Conservation (phyloP, 805 yeast genomes). For the Ogataea siamensis region DNA sequence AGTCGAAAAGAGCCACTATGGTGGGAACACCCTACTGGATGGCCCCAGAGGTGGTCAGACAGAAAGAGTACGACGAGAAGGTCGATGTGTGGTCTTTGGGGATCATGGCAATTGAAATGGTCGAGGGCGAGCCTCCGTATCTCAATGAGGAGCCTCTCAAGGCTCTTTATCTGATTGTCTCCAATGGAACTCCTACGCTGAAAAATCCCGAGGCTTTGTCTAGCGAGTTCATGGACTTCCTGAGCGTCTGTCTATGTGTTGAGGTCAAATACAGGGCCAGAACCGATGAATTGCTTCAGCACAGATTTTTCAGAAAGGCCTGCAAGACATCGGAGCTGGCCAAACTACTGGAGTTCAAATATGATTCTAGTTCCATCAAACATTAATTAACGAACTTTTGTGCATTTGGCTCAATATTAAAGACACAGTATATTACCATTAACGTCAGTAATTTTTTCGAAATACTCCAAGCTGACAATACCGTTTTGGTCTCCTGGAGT, state of each 20-base stretch:
- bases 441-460: conserved; percentile 33
- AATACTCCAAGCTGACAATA: conserved; percentile 41
- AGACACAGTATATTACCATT: conserved; percentile 13
- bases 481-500: conserved; percentile 62
- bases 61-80: conserved; percentile 94
- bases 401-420: not conserved
- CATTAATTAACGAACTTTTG: conserved; percentile 7
- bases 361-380: conserved; percentile 15
- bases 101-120: conserved; percentile 97
- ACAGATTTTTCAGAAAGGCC: conserved; percentile 64
- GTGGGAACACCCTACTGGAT: conserved; percentile 99
- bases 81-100: conserved; percentile 98
- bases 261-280: conserved; percentile 90
- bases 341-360: conserved; percentile 44
- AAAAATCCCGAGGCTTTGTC: conserved; percentile 78
- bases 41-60: conserved; percentile 98
- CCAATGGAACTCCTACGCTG: conserved; percentile 93
- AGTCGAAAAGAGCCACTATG: conserved; percentile 92
- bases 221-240: conserved; percentile 75
- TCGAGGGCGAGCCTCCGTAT: conserved; percentile 98
- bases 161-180: conserved; percentile 90
- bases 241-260: conserved; percentile 89
- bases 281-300: conserved; percentile 82
- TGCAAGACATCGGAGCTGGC: conserved; percentile 61
- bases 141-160: conserved; percentile 92